Evolutionary conservation across 768 basidiomycete species (phyloP), one percentile per base, ranked within the genome.

Genomic region (Epithele typhae): DNA sequence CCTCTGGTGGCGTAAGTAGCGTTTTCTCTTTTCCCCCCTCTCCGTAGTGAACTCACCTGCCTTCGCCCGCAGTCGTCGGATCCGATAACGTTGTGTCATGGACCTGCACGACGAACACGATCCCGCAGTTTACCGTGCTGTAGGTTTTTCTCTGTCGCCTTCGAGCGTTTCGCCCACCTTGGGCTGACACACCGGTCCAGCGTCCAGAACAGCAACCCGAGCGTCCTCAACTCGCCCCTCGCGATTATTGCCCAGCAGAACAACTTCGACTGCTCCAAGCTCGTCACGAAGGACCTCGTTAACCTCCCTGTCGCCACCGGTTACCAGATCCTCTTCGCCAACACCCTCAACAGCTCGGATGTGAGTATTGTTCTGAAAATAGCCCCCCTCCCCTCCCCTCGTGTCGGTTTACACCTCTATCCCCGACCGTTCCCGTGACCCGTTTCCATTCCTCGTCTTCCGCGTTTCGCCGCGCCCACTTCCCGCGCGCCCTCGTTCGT

Each of bases 261-360:
- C 45, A 81, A 81, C 65, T 77, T 65, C 42, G 74, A 82, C 39
- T 84, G 84, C 64, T 83, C 82, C 8, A 67, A 72, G 55, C 57
- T 62, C 18, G 69, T 86, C 55, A 74, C 71, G 25, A 57, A 64
- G 45, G 65, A 79, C 47, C 71, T 74, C 62, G 64, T 72, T 32
- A 59, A 55, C 56, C 68, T 70, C 43, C 15, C 42, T 18, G 39
- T 71, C n/a, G 63, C 66, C 19, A 75, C 68, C 3, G 73, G 75
- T 40, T 87, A 76, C 64, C 71, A 65, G 37, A 44, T 87, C 60
- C 61, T 63, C 48, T 58, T 87, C 30, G 72, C 79, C 9, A 72
- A 78, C 61, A 45, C 59, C 3, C 34, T 76, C 48, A 82, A 87
- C 64, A 57, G 45, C 41, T 67, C 73, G 33, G 65, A 85, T 25